phyloP scores from a whole-genome alignment of 2,329 filamentous ascomycete species.

The Fusarium austroafricanum region DNA sequence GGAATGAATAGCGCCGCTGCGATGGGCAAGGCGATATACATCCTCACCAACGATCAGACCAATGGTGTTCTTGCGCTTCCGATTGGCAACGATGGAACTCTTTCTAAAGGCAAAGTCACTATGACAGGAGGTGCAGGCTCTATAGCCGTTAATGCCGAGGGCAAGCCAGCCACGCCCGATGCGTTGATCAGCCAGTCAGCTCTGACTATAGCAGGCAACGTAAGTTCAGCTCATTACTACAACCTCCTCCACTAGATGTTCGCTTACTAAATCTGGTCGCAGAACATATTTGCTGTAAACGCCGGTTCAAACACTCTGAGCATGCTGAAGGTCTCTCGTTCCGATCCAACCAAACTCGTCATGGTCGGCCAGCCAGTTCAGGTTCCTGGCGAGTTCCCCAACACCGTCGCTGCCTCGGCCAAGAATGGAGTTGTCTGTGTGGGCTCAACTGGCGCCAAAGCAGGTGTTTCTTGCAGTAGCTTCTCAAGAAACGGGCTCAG shows the following conservation, averaged over 20 bases:
- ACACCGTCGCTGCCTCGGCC: slow-evolving; percentile 61
- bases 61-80: slow-evolving; percentile 64
- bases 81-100: slow-evolving; percentile 59
- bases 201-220: slow-evolving; percentile 61
- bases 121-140: slow-evolving; percentile 61
- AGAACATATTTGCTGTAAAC: slow-evolving; percentile 66
- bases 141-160: slow-evolving; percentile 54
- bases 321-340: slow-evolving; percentile 59
- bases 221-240: slow-evolving; percentile 41
- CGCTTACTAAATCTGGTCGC: neutral
- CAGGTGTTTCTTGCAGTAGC: slow-evolving; percentile 58
- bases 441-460: slow-evolving; percentile 56
- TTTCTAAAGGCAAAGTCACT: slow-evolving; percentile 57
- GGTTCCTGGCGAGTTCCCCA: slow-evolving; percentile 64
- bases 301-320: slow-evolving; percentile 64
- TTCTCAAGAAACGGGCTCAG: slow-evolving; percentile 55
- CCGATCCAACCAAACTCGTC: slow-evolving; percentile 58
- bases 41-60: slow-evolving; percentile 63
- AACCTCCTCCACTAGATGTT: accelerated
- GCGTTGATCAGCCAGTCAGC: slow-evolving; percentile 63
- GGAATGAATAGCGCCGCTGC: neutral
- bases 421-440: slow-evolving; percentile 60
- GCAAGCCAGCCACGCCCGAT: slow-evolving; percentile 59
- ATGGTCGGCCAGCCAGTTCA: slow-evolving; percentile 56
- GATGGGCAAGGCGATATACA: slow-evolving; percentile 62